A percentile compares a stretch with the other conserved stretches of the same genome.
Evolutionary conservation across 768 basidiomycete species (phyloP).

Genomic region (Gyrodon lividus): DNA sequence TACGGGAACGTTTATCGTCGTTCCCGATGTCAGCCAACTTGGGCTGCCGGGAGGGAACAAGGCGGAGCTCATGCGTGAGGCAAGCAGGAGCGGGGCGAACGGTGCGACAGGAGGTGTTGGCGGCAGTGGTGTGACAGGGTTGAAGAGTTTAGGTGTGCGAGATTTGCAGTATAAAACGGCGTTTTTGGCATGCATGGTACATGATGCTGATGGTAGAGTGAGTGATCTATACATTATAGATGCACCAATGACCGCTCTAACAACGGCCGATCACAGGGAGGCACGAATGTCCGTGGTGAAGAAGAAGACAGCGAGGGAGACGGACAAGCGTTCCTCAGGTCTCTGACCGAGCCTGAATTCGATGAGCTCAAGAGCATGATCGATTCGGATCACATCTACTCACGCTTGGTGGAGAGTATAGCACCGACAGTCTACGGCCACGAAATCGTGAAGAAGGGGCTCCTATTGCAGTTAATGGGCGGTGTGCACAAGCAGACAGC

Average conservation of each 20-base stretch:
- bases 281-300: slow-evolving; percentile 89
- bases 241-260: background rate
- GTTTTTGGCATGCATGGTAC: slow-evolving; percentile 97
- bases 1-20: slow-evolving; percentile 96
- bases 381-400: slow-evolving; percentile 91
- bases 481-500: slow-evolving; percentile 96
- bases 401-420: slow-evolving; percentile 88
- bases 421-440: slow-evolving; percentile 99
- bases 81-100: slow-evolving; percentile 60
- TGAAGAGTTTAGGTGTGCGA: slow-evolving; percentile 92
- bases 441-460: slow-evolving; percentile 98
- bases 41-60: slow-evolving; percentile 93
- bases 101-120: slow-evolving; percentile 63
- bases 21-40: slow-evolving; percentile 96
- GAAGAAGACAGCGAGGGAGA: slow-evolving; percentile 76
- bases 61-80: slow-evolving; percentile 87
- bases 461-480: slow-evolving; percentile 95
- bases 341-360: slow-evolving; percentile 90
- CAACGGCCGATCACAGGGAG: slow-evolving; percentile 46
- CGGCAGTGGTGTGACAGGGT: slow-evolving; percentile 83
- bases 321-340: slow-evolving; percentile 81
- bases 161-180: slow-evolving; percentile 99
- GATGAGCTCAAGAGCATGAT: slow-evolving; percentile 96
- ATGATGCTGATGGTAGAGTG: slow-evolving; percentile 86
- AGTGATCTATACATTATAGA: slow-evolving; percentile 30